These are phyloP conservation scores for Tulasnella sp. DNA, from an alignment of 768 basidiomycete species.

Conservation along the genomic window DNA sequence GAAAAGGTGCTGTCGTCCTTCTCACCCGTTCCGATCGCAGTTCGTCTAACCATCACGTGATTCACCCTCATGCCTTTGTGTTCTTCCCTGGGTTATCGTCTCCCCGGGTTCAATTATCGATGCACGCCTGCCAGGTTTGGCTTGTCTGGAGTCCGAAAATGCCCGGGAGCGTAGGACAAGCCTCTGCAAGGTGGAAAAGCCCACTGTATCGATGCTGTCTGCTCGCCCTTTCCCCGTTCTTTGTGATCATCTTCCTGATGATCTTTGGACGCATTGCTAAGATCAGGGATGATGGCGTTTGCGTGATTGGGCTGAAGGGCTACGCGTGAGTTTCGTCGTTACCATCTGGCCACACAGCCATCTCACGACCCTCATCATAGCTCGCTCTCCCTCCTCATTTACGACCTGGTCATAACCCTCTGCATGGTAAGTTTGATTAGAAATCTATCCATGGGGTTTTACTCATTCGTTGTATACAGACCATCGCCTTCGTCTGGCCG, in stretches of 20 bases:
- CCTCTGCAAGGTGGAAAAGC: slow-evolving; percentile 31
- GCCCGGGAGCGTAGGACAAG: neutral
- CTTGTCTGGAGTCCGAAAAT: slow-evolving; percentile 24
- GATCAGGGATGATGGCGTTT: slow-evolving; percentile 31
- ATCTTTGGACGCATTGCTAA: slow-evolving; percentile 29
- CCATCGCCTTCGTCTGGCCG: slow-evolving; percentile 41
- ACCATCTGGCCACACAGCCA: neutral
- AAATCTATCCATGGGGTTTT: slow-evolving; percentile 18
- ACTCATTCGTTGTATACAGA: slow-evolving; percentile 36
- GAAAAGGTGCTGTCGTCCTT: slow-evolving; percentile 14
- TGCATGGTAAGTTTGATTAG: slow-evolving; percentile 4
- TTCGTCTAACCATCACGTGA: neutral
- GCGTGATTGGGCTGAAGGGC: slow-evolving; percentile 43
- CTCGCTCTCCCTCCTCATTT: slow-evolving; percentile 40
- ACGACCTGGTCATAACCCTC: slow-evolving; percentile 40
- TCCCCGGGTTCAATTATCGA: neutral
- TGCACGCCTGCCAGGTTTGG: slow-evolving; percentile 16
- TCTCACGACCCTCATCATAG: slow-evolving; percentile 2
- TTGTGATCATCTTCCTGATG: slow-evolving; percentile 36
- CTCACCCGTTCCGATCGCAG: slow-evolving; percentile 7
- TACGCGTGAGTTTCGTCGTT: slow-evolving; percentile 29
- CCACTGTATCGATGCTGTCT: slow-evolving; percentile 39
- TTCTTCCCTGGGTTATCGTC: neutral
- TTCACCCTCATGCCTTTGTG: slow-evolving; percentile 5
- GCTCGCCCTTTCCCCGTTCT: slow-evolving; percentile 34